These are phyloP conservation scores for Phylloporus sp. DNA, from an alignment of 768 basidiomycete species.

Conservation along the genomic window DNA sequence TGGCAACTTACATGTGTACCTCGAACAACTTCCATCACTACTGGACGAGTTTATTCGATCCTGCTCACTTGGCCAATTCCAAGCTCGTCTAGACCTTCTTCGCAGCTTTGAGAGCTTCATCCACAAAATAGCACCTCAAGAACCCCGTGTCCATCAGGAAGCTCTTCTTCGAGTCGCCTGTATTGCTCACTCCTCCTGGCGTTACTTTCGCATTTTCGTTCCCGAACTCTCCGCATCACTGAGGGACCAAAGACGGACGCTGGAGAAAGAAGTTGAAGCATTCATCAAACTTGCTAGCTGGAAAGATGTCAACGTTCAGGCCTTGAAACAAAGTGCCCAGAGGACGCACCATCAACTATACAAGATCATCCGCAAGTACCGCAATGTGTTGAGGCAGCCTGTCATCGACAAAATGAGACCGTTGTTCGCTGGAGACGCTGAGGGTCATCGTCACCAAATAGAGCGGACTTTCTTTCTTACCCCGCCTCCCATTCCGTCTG, in stretches of 20 bases:
- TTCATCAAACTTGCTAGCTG: conserved; percentile 96
- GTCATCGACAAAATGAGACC: conserved; percentile 40
- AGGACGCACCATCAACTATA: conserved; percentile 88
- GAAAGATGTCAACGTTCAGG: conserved; percentile 95
- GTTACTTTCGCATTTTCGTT: conserved; percentile 63
- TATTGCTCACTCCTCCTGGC: conserved; percentile 57
- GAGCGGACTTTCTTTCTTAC: conserved; percentile 11
- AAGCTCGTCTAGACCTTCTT: conserved; percentile 62
- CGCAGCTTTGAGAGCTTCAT: conserved; percentile 60
- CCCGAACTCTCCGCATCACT: conserved; percentile 47
- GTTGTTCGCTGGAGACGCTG: conserved; percentile 34
- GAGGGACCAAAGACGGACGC: conserved; percentile 45
- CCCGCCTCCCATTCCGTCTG: neutral
- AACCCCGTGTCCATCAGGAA: conserved; percentile 26
- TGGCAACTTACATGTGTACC: conserved; percentile 44
- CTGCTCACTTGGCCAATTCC: conserved; percentile 83
- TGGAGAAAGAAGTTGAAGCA: conserved; percentile 80
- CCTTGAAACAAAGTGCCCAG: conserved; percentile 87
- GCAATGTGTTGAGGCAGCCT: conserved; percentile 82
- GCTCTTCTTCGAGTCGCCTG: conserved; percentile 49
- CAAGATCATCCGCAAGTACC: conserved; percentile 87
- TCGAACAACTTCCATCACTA: conserved; percentile 67
- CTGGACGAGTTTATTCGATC: conserved; percentile 74
- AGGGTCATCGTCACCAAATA: conserved; percentile 20
- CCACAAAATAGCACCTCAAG: conserved; percentile 31